Conservation (phyloP, 2,329 filamentous ascomycete species). For the Ophiostoma montium region DNA sequence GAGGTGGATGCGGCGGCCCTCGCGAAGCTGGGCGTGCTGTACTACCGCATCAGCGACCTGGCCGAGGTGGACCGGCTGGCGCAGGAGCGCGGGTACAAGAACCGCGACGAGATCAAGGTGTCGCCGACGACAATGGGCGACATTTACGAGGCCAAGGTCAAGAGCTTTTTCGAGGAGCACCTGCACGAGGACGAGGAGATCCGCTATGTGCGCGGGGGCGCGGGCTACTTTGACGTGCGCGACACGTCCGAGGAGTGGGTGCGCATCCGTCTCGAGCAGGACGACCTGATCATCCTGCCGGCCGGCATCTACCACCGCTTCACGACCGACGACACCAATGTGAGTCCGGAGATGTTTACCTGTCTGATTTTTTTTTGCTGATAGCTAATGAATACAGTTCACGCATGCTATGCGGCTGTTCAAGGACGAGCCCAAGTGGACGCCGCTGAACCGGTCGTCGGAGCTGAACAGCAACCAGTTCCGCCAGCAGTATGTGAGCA, state of each 20-base stretch:
- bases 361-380: not conserved
- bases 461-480: constrained; percentile 69
- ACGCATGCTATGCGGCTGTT: constrained; percentile 93
- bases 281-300: constrained; percentile 84
- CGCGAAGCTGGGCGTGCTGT: constrained; percentile 62
- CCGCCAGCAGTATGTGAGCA: constrained; percentile 60
- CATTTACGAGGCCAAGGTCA: constrained; percentile 85
- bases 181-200: constrained; percentile 98
- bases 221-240: constrained; percentile 87
- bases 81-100: constrained; percentile 66
- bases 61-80: constrained; percentile 62
- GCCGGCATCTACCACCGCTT: constrained; percentile 96
- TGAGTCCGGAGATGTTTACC: constrained; percentile 25
- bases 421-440: constrained; percentile 98
- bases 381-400: constrained; percentile 50
- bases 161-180: constrained; percentile 88
- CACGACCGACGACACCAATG: constrained; percentile 83
- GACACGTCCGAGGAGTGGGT: constrained; percentile 78
- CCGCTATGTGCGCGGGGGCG: constrained; percentile 76
- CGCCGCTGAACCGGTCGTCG: constrained; percentile 65
- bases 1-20: constrained; percentile 52
- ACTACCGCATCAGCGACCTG: constrained; percentile 53
- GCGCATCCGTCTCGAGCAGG: constrained; percentile 67
- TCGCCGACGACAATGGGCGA: constrained; percentile 76
- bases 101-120: constrained; percentile 85